Base-by-base conservation (phyloP, 768 basidiomycete genomes). In the Mycena alexandri region DNA sequence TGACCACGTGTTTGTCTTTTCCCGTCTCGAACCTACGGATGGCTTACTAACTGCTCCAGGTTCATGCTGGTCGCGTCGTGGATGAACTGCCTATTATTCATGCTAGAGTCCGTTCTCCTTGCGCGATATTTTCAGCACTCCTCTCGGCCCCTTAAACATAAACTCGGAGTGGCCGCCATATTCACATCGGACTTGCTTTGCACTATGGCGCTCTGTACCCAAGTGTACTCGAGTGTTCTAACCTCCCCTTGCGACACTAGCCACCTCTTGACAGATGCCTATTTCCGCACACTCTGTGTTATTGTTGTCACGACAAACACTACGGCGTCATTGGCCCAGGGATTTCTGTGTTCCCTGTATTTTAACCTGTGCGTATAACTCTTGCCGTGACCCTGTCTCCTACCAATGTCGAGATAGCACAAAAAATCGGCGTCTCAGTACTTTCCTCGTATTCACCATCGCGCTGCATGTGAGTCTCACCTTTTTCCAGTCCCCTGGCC, bases 1-100 rank as follows among this genome's bases (percentile, higher is more conserved):
- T 8, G 21, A 11, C 43, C 16, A 29, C 14, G 36, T 34, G 59
- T 60, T 36, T 33, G 59, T 48, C 8, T 6, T 24, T 36, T 9
- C 38, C 10, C 38, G 5, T 29, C 10, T 17, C 21, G 36, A 50
- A 38, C 11, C 10, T 38, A 5, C 14, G 38, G 38, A 14, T 11
- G 12, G 12, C 46, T 60, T 24, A 50, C 21, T 14, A 29, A 17
- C 33, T 24, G 36, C 8, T 21, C 29, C 19, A 65, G 64, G 16
- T 58, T 17, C 41, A 16, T 46, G 17, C 51, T 68, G 33, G 34
- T 47, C 2, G 61, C 1, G 3, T 48, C 63, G 10, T 69, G 68
- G 68, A 34, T 69, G 2, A 69, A 65, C 38, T 54, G 55, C 13
- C 36, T 69, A 48, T 36, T 69, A 10, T 69, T 54, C 63, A 43